phyloP scores from a whole-genome alignment of 176 grass and related monocot genomes.

The Phragmites australis region DNA sequence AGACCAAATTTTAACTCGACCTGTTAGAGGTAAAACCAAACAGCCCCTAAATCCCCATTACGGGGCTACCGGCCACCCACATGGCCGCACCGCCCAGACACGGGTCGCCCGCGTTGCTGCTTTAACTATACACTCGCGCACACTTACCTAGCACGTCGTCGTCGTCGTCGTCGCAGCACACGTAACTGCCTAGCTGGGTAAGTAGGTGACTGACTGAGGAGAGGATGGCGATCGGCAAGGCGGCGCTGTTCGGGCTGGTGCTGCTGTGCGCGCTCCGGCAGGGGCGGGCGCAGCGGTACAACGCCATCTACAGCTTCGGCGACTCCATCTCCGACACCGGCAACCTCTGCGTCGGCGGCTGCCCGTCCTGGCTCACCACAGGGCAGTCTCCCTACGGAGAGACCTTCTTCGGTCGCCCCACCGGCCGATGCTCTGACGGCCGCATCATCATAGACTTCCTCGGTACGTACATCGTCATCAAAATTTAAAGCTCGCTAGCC shows the following conservation, averaged over 20 bases:
- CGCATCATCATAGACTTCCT: constrained; percentile 78
- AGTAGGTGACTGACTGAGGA: background rate
- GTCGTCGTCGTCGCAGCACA: background rate
- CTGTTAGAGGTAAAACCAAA: no score
- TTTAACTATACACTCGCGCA: background rate
- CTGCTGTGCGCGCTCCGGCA: constrained; percentile 14
- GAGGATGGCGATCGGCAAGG: background rate
- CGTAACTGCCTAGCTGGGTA: background rate
- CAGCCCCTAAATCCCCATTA: no score
- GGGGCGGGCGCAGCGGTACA: constrained; percentile 41
- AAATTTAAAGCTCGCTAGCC: background rate
- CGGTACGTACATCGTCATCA: constrained; percentile 28
- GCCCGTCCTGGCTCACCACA: constrained; percentile 64
- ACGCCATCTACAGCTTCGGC: constrained; percentile 77
- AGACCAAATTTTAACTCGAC: no score
- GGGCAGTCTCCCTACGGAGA: constrained; percentile 62
- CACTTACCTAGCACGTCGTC: background rate
- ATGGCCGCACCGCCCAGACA: constrained; percentile 24
- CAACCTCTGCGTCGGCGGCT: constrained; percentile 65
- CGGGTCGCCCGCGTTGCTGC: background rate
- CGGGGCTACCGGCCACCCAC: constrained; percentile 9
- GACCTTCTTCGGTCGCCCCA: constrained; percentile 80
- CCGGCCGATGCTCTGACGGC: constrained; percentile 78
- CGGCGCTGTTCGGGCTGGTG: background rate
- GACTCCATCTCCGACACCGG: constrained; percentile 86